phyloP scores from a whole-genome alignment of 805 yeast species.

The Yamadazyma olivae region DNA sequence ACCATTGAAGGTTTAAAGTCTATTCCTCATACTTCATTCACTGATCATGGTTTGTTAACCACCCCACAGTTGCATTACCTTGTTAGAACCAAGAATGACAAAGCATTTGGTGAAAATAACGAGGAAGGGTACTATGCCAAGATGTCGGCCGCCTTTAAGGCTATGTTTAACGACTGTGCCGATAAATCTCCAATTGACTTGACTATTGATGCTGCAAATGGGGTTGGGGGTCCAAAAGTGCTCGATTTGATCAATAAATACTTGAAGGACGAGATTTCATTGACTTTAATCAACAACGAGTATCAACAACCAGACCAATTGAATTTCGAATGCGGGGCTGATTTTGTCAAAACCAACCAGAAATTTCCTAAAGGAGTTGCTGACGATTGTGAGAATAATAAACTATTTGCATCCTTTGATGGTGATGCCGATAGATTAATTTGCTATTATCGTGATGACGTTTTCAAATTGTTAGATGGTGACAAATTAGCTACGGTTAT shows the following conservation, averaged over 20 bases:
- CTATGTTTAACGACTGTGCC: slow-evolving; percentile 32
- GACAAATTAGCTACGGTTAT: slow-evolving; percentile 88
- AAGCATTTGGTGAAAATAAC: slow-evolving; percentile 55
- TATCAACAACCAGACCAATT: slow-evolving; percentile 53
- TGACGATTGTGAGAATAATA: slow-evolving; percentile 34
- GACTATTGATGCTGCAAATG: slow-evolving; percentile 89
- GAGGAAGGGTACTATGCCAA: slow-evolving; percentile 72
- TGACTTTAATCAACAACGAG: slow-evolving; percentile 50
- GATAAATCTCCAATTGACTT: slow-evolving; percentile 36
- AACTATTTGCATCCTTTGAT: slow-evolving; percentile 80
- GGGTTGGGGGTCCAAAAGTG: slow-evolving; percentile 88
- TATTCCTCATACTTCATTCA: slow-evolving; percentile 37
- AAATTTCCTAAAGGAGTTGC: slow-evolving; percentile 60
- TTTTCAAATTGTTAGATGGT: slow-evolving; percentile 75
- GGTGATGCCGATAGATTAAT: slow-evolving; percentile 97
- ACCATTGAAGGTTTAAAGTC: slow-evolving; percentile 60
- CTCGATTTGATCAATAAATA: slow-evolving; percentile 42
- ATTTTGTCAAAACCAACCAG: slow-evolving; percentile 89
- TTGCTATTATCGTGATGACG: slow-evolving; percentile 55
- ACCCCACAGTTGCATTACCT: slow-evolving; percentile 94
- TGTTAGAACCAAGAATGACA: slow-evolving; percentile 70
- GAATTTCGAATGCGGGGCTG: slow-evolving; percentile 90
- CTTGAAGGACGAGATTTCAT: slow-evolving; percentile 39
- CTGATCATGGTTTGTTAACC: slow-evolving; percentile 70
- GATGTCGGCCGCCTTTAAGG: slow-evolving; percentile 50